phyloP scores from a whole-genome alignment of 768 basidiomycete species.

The Candolleomyces aberdarensis region DNA sequence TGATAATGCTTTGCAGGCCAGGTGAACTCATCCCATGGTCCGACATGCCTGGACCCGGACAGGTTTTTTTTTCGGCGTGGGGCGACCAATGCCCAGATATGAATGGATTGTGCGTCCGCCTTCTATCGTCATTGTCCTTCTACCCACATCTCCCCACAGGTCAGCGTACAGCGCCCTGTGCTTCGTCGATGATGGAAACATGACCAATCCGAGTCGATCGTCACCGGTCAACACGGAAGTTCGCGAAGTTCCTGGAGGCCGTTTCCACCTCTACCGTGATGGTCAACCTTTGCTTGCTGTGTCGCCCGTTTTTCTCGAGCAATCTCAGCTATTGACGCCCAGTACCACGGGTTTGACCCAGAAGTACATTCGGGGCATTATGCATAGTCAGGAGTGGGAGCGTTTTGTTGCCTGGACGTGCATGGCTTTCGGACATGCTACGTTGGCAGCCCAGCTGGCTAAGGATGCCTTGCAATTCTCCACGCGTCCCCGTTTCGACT shows the following conservation, averaged over 20 bases:
- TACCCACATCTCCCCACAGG: not conserved
- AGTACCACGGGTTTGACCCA: constrained; percentile 1
- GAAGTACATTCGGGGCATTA: not conserved
- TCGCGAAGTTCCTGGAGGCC: not conserved
- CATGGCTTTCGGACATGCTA: not conserved
- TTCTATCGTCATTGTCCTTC: not conserved
- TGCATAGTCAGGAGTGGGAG: constrained; percentile 10
- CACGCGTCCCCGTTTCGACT: not conserved
- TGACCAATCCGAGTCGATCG: not conserved
- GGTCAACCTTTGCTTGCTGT: not conserved
- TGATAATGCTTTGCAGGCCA: too few species aligned
- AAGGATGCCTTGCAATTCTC: constrained; percentile 1
- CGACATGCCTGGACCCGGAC: too few species aligned
- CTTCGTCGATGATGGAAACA: not conserved
- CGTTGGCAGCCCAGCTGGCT: not conserved
- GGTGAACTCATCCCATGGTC: too few species aligned
- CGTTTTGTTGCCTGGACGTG: not conserved
- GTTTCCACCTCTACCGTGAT: not conserved
- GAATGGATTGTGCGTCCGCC: not conserved
- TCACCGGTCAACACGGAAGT: not conserved
- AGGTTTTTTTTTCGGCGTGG: too few species aligned
- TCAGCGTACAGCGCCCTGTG: not conserved
- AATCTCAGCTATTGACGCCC: not conserved
- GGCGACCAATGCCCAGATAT: not conserved
- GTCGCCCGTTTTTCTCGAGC: not conserved